A percentile compares a stretch with the other conserved stretches of the same genome.
These are phyloP conservation scores for Backusella mclennaniae DNA, from an alignment of 192 early-diverging fungal species.

Conservation along the genomic window DNA sequence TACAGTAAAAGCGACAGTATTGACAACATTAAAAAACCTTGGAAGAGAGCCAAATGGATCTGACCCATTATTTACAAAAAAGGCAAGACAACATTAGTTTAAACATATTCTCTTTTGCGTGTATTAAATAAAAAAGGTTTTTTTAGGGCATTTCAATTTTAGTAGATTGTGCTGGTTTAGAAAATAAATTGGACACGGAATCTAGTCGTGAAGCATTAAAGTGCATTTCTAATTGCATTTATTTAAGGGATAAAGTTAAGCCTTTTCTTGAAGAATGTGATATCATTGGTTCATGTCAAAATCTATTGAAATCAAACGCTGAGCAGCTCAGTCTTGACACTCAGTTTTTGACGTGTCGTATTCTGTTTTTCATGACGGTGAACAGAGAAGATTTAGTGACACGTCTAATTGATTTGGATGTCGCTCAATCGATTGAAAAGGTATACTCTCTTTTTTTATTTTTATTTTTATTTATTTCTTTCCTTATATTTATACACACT, in stretches of 20 bases:
- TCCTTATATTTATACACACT: no score
- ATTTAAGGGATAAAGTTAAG: slow-evolving; percentile 50
- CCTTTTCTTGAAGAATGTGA: slow-evolving; percentile 43
- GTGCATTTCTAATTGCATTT: slow-evolving; percentile 64
- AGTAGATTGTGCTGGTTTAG: slow-evolving; percentile 28
- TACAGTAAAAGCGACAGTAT: slow-evolving; percentile 46
- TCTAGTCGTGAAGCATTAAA: slow-evolving; percentile 58
- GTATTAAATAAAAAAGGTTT: not conserved
- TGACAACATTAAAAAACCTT: slow-evolving; percentile 59
- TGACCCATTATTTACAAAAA: slow-evolving; percentile 52
- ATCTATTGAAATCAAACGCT: slow-evolving; percentile 32
- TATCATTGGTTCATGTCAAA: slow-evolving; percentile 36
- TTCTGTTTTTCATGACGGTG: slow-evolving; percentile 70
- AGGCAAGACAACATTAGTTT: slow-evolving; percentile 10
- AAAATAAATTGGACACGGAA: slow-evolving; percentile 32
- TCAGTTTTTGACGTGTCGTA: slow-evolving; percentile 60
- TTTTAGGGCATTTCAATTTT: slow-evolving; percentile 38
- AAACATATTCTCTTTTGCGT: not conserved
- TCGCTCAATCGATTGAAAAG: slow-evolving; percentile 35
- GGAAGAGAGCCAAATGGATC: slow-evolving; percentile 57
- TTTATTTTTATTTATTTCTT: not conserved
- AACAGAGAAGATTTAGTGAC: slow-evolving; percentile 37
- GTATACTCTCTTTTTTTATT: slow-evolving; percentile 26
- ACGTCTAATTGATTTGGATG: slow-evolving; percentile 40
- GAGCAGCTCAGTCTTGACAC: slow-evolving; percentile 42